phyloP scores from a whole-genome alignment of 2,329 filamentous ascomycete genomes.

The Talaromyces sp. region DNA sequence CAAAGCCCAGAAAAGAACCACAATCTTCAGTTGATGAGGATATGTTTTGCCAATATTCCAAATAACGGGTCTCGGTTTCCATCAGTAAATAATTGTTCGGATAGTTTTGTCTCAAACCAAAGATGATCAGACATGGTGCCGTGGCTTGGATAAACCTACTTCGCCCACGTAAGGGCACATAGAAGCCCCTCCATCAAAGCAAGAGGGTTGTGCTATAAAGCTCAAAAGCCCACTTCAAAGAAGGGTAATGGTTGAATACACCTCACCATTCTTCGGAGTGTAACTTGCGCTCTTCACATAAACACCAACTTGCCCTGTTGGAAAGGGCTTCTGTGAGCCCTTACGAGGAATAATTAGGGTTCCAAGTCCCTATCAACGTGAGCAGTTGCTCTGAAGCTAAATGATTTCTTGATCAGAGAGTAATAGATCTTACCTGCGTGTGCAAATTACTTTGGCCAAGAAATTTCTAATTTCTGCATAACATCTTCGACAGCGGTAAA shows the following conservation, averaged over 20 bases:
- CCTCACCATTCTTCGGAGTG: not conserved
- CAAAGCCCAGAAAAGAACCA: not conserved
- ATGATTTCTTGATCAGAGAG: not conserved
- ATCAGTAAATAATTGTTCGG: not conserved
- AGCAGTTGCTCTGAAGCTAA: not conserved
- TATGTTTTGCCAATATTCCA: not conserved
- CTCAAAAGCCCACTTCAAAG: not conserved
- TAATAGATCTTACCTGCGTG: not conserved
- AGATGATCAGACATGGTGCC: not conserved
- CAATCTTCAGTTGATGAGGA: not conserved
- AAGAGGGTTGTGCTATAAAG: not conserved
- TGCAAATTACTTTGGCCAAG: not conserved
- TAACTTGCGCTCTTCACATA: not conserved
- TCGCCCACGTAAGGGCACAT: not conserved
- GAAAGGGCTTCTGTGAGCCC: not conserved
- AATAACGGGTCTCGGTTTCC: not conserved
- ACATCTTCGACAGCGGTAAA: not conserved
- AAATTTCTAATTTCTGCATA: not conserved
- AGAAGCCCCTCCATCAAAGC: not conserved
- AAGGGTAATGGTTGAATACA: not conserved
- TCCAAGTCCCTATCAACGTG: not conserved
- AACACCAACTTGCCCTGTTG: not conserved
- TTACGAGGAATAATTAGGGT: not conserved
- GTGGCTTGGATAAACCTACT: not conserved
- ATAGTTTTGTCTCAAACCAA: not conserved